Base-by-base conservation (phyloP, 2,329 filamentous ascomycete species). In the Botrytis byssoidea region DNA sequence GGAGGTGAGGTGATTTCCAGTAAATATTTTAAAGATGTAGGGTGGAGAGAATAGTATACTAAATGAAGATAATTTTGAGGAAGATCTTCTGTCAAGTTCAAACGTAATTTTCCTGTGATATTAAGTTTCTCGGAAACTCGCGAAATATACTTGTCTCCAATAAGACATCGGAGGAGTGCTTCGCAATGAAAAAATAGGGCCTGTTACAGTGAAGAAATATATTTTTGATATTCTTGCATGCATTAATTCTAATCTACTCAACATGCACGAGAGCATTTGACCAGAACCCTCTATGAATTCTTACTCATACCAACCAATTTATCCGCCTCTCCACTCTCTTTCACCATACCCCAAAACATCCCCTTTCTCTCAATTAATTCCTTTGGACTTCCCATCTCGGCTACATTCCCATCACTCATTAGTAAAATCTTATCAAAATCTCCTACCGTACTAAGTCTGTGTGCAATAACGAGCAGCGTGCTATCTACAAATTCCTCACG, bases 391-490 rank as follows among this genome's bases (percentile, higher is more conserved):
- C 90, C 66, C 48, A 68, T 68, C 25, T 93, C 92, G 16, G 89
- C 88, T 0, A 90, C 90, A 61, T 81, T 82, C 1, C 92, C 91
- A 64, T 91, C 90, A 75, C 88, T 87, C 77, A 94, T 85, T 18
- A 94, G 91, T 25, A 93, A 83, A 73, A 94, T 91, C 70, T 88
- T 86, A 81, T 94, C 92, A 79, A 93, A 93, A 79, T 93, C 91
- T 14, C 89, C 90, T 81, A 94, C 91, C 0, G 91, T 94, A 81
- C 90, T 92, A 70, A 94, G 84, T 4, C 92, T 86, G 79, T 94
- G 92, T 2, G 92, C 92, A 80, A 94, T 93, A 44, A 93, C 91
- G 35, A 94, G 81, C 37, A 93, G 84, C 1, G 91, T 93, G 60
- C 88, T 88, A 74, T 88, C 88, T 0, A 85, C 88, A 77, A 93